These are phyloP conservation scores for Chenopodium album DNA, from an alignment of 148 eudicot species.

Conservation along the genomic window DNA sequence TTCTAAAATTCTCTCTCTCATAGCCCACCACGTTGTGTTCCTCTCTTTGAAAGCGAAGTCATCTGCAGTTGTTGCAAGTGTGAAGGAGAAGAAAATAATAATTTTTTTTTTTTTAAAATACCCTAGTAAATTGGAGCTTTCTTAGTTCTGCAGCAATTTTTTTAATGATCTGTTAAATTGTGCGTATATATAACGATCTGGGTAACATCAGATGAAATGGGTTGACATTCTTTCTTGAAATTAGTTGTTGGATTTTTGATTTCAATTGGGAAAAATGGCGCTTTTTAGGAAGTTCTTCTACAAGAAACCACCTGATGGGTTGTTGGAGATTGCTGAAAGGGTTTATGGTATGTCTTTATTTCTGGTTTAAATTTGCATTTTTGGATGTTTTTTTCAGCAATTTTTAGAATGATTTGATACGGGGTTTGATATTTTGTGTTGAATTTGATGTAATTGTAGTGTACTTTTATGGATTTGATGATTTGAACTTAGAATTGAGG, in stretches of 20 bases:
- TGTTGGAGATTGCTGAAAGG: conserved; percentile 86
- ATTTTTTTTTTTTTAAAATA: not conserved
- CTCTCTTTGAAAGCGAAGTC: conserved; percentile 55
- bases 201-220: conserved; percentile 34
- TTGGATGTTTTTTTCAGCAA: conserved; percentile 5
- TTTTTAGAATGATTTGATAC: not conserved
- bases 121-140: conserved; percentile 18
- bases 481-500: not conserved
- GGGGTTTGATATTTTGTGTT: conserved; percentile 5
- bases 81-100: conserved; percentile 29
- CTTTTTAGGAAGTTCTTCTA: conserved; percentile 68
- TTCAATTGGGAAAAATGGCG: conserved; percentile 47
- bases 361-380: not conserved
- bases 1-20: conserved; percentile 3
- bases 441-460: conserved; percentile 4
- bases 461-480: not conserved
- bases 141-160: conserved; percentile 39
- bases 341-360: conserved; percentile 62
- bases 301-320: conserved; percentile 85
- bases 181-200: conserved; percentile 13
- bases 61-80: conserved; percentile 35
- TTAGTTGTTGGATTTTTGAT: conserved; percentile 12
- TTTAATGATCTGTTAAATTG: conserved; percentile 9
- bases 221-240: conserved; percentile 15
- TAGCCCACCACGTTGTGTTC: conserved; percentile 33